Evolutionary conservation across 1,284 basidiomycete genomes (phyloP).

Genomic region (Ceratobasidium papillatum): DNA sequence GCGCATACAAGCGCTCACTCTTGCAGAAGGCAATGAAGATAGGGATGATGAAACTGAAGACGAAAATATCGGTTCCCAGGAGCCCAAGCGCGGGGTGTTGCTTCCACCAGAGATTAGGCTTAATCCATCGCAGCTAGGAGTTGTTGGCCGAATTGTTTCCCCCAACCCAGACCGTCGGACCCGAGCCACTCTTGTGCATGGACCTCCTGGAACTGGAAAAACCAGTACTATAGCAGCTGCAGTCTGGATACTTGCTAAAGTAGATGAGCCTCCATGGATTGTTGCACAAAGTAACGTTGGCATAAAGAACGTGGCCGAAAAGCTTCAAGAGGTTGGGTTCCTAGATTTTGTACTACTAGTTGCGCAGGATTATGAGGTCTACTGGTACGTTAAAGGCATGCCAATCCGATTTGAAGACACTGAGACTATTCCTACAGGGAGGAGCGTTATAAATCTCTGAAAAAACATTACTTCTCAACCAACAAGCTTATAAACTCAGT

Average conservation of each 20-base stretch:
- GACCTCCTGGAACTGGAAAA: slow-evolving; percentile 68
- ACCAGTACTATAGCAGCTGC: slow-evolving; percentile 71
- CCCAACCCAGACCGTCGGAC: background rate
- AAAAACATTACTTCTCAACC: slow-evolving; percentile 20
- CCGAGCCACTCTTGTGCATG: slow-evolving; percentile 59
- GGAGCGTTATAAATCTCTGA: slow-evolving; percentile 64
- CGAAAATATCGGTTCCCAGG: background rate
- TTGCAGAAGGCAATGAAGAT: slow-evolving; percentile 16
- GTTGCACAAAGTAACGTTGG: slow-evolving; percentile 73
- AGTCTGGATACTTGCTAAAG: slow-evolving; percentile 57
- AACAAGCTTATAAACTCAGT: background rate
- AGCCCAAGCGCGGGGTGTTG: slow-evolving; percentile 13
- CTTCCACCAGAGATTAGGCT: slow-evolving; percentile 16
- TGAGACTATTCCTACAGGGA: slow-evolving; percentile 57
- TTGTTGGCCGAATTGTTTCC: slow-evolving; percentile 36
- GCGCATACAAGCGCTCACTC: slow-evolving; percentile 6
- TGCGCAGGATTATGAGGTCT: slow-evolving; percentile 64
- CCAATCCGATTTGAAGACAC: background rate
- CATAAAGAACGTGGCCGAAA: slow-evolving; percentile 74
- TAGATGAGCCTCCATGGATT: slow-evolving; percentile 68
- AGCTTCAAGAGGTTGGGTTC: slow-evolving; percentile 59
- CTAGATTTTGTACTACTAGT: slow-evolving; percentile 63
- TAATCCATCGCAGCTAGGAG: slow-evolving; percentile 17
- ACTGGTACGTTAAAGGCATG: slow-evolving; percentile 62
- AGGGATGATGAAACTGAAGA: slow-evolving; percentile 28